Percentiles rank a stretch among this genome's conserved stretches.
phyloP scores from a whole-genome alignment of 495 filamentous ascomycete species.

The Tuber brumale region DNA sequence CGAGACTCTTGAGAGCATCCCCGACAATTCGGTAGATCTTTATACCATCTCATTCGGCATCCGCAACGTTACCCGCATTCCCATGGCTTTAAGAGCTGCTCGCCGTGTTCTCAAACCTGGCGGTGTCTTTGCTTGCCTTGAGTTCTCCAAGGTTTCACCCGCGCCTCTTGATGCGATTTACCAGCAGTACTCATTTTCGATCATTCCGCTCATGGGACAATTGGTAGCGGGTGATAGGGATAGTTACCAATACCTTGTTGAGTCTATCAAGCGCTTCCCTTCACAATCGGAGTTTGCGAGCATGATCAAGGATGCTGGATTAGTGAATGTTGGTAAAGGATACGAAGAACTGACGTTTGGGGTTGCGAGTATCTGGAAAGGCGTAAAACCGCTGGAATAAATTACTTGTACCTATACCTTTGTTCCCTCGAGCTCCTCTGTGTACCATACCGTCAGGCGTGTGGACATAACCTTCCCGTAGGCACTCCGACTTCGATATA shows the following conservation, averaged over 20 bases:
- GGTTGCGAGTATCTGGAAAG: slow-evolving; percentile 93
- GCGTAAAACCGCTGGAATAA: slow-evolving; percentile 59
- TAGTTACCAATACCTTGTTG: slow-evolving; percentile 96
- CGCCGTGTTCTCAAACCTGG: slow-evolving; percentile 85
- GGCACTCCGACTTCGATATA: not conserved
- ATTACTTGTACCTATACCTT: not conserved
- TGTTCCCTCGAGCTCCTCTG: not conserved
- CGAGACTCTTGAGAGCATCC: slow-evolving; percentile 63
- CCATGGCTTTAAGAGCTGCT: slow-evolving; percentile 69
- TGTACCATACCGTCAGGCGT: not conserved
- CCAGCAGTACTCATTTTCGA: slow-evolving; percentile 90
- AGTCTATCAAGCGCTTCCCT: slow-evolving; percentile 94
- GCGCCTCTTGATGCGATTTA: slow-evolving; percentile 68
- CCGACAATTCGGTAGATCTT: slow-evolving; percentile 64
- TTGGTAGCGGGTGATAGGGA: slow-evolving; percentile 88
- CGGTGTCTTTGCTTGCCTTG: slow-evolving; percentile 92
- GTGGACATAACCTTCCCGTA: not conserved
- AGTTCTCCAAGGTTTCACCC: slow-evolving; percentile 80
- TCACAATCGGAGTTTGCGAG: slow-evolving; percentile 71
- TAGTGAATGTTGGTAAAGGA: slow-evolving; percentile 66
- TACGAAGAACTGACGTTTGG: slow-evolving; percentile 86
- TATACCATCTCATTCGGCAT: slow-evolving; percentile 99
- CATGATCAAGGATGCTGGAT: slow-evolving; percentile 87
- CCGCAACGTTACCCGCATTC: slow-evolving; percentile 88
- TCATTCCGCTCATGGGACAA: slow-evolving; percentile 92